These are phyloP conservation scores for Phoma herbarum DNA, from an alignment of 2,329 filamentous ascomycete species.

Conservation along the genomic window DNA sequence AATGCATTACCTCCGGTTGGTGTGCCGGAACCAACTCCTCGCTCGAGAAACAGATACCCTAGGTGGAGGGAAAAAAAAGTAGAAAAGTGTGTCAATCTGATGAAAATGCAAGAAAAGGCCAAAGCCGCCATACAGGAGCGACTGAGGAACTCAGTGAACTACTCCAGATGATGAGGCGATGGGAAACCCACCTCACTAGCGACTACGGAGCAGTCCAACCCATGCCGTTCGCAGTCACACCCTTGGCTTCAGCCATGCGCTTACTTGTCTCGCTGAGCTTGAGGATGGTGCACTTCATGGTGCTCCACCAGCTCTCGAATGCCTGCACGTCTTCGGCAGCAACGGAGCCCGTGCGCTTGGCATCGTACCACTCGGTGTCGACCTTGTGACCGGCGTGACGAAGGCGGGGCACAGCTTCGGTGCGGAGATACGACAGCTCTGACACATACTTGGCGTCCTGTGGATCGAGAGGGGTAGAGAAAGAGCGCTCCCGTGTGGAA, in stretches of 20 bases:
- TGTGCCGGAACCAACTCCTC: conserved; percentile 35
- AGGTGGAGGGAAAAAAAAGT: conserved; percentile 16
- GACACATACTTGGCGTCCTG: conserved; percentile 45
- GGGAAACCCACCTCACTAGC: conserved; percentile 40
- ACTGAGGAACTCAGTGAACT: conserved; percentile 19
- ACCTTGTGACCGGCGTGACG: conserved; percentile 51
- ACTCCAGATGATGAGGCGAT: conserved; percentile 16
- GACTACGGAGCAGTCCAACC: conserved; percentile 48
- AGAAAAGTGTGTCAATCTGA: conserved; percentile 14
- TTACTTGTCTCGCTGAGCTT: conserved; percentile 45
- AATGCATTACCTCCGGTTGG: conserved; percentile 26
- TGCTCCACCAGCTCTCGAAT: conserved; percentile 53
- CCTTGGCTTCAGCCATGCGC: conserved; percentile 36
- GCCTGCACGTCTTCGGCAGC: conserved; percentile 35
- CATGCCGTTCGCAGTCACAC: conserved; percentile 41
- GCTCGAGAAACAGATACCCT: conserved; percentile 27
- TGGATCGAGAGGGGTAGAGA: conserved; percentile 47
- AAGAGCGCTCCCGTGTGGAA: conserved; percentile 42
- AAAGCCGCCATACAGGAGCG: conserved; percentile 8
- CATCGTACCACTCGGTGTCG: conserved; percentile 46
- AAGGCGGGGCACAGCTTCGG: conserved; percentile 54
- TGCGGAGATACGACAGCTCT: conserved; percentile 52
- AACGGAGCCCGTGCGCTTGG: conserved; percentile 34
- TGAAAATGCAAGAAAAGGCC: conserved; percentile 13
- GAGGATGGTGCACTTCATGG: conserved; percentile 45